Evolutionary conservation across 2,329 filamentous ascomycete species (phyloP).

Genomic region (Exophiala alcalophila): DNA sequence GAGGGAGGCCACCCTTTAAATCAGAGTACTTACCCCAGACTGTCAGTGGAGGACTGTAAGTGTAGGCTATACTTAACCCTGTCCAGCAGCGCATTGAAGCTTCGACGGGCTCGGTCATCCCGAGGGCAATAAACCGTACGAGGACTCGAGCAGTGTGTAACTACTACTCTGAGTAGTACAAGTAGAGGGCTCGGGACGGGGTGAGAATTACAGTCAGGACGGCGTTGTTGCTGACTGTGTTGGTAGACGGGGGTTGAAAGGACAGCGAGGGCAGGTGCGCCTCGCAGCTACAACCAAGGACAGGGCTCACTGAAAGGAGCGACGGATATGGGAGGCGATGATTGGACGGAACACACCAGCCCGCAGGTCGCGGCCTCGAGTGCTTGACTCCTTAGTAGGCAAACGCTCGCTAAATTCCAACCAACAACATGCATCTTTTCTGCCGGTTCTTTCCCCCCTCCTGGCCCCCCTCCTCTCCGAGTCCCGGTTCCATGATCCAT

Average conservation of each 20-base stretch:
- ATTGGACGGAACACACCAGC: slow-evolving; percentile 4
- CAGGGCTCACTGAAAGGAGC: not conserved
- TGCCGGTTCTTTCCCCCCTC: not conserved
- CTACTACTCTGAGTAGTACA: not conserved
- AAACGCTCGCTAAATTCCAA: not conserved
- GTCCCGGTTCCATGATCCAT: not conserved
- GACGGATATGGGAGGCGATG: not conserved
- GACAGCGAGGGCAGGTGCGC: not conserved
- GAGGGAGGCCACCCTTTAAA: too few relatives aligned
- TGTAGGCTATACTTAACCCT: too few relatives aligned
- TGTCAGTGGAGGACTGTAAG: too few relatives aligned
- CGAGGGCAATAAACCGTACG: too few relatives aligned
- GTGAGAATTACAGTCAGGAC: not conserved
- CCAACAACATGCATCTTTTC: not conserved
- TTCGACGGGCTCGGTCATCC: too few relatives aligned
- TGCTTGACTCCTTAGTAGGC: too few relatives aligned
- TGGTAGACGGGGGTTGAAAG: not conserved
- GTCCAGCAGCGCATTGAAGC: too few relatives aligned
- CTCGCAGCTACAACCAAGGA: not conserved
- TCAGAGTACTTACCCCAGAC: too few relatives aligned
- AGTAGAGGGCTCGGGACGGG: not conserved
- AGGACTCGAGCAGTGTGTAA: too few relatives aligned
- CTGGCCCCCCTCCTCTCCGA: not conserved
- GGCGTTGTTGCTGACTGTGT: not conserved
- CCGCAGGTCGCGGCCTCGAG: too few relatives aligned